Base-by-base conservation (phyloP, 257 asterid species). In the Scutellaria minor region DNA sequence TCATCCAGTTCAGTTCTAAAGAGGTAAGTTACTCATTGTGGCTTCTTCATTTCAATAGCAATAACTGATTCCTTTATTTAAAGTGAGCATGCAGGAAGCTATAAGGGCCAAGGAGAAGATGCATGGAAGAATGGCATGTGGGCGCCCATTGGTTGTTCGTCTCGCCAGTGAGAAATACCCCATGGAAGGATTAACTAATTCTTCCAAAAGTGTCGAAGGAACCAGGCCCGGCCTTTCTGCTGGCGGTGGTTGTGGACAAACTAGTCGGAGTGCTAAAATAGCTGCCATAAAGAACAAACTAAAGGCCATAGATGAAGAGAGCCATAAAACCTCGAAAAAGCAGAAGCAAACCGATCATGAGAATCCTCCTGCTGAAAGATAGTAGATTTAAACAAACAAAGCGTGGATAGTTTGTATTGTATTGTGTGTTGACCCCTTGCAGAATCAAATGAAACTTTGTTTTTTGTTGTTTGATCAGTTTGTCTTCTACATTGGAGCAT, bases 81-180 rank as follows among this genome's bases (percentile, higher is more conserved):
- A 92, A 92, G 98, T 92, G 93, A 92, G 96, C 78, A 90, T 88
- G 97, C 95, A 93, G 97, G 98, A 90, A 83, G 98, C 97, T 81
- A 71, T 79, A 75, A 13, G 61, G 70, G 97, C 96, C 81, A 90
- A 89, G 89, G 98, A 90, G 83, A 87, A 85, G 84, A 93, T 93
- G 97, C 96, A 93, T 47, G 96, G 96, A 72, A 83, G 87, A 80
- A 79, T 79, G 88, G 92, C 90, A 1, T 79, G 83, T 13, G 83
- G 83, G 6, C 80, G 83, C 9, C 83, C 83, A 0, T 70, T 79
- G 66, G 83, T 87, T 18, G 96, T 93, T 83, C 93, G 94, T 52
- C 92, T 93, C 65, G 94, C 95, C 46, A 85, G 95, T 41, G 96
- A 93, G 84, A 93, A 90, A 64, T 80, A 53, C 71, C 71, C 82